Base-by-base conservation (phyloP, 495 filamentous ascomycete genomes). In the Penicillium macrosclerotiorum region DNA sequence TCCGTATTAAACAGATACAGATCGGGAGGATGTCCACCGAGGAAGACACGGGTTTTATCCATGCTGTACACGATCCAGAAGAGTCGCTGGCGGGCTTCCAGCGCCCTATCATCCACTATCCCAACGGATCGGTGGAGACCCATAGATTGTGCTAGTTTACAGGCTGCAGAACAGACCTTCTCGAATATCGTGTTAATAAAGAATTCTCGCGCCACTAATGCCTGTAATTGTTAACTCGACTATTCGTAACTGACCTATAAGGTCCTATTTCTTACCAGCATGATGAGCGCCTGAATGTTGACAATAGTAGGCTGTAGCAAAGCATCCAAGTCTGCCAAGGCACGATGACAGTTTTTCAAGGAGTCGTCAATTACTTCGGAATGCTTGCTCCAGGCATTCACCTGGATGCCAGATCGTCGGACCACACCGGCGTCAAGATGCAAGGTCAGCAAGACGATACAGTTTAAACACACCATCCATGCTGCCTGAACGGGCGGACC, bases 51-150 rank as follows among this genome's bases (percentile, higher is more conserved):
- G 7, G 16, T 35, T 35, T 35, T 35, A 35, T 35, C 32, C 32
- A 35, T 35, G 32, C 0, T 18, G 3, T 35, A 35, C 32, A 35
- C 16, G 14, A 35, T 35, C 32, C 32, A 35, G 32, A 35, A 35
- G 16, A 35, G 32, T 35, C 32, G 32, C 32, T 35, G 16, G 32
- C 32, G 32, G 32, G 32, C 32, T 35, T 35, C 32, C 32, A 35
- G 32, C 32, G 14, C 14, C 17, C 16, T 19, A 18, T 35, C 32
- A 35, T 35, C 20, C 16, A 3, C 14, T 18, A 35, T 35, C 14
- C 32, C 32, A 11, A 19, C 16, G 32, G 16, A 35, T 18, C 32
- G 32, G 14, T 35, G 16, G 32, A 35, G 32, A 18, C 32, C 32
- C 16, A 35, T 35, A 8, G 32, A 35, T 9, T 5, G 32, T 19